Evolutionary conservation across 1,284 basidiomycete genomes (phyloP).

Genomic region (Microbotryum lychnidis-dioicae): DNA sequence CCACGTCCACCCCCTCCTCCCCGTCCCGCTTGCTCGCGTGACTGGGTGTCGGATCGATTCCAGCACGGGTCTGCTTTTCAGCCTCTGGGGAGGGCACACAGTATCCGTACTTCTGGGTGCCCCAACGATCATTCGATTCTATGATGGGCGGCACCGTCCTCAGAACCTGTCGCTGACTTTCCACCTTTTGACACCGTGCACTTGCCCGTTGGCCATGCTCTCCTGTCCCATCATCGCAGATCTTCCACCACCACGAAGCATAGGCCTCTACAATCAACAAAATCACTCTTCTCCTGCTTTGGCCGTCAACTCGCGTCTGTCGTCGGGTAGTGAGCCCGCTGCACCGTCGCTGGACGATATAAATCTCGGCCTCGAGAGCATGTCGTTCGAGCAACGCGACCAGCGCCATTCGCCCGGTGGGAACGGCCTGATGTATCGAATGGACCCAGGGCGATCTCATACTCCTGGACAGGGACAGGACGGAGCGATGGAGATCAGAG

Average conservation of each 20-base stretch:
- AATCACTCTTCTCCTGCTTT: constrained; percentile 29
- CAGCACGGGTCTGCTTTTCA: too few species aligned
- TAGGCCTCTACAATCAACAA: constrained; percentile 25
- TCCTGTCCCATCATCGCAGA: neutral
- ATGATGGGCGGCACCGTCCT: too few species aligned
- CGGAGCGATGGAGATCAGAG: constrained; percentile 30
- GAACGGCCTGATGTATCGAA: neutral
- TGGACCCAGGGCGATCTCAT: neutral
- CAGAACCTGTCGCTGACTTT: too few species aligned
- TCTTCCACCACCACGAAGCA: constrained; percentile 1
- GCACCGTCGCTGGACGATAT: constrained; percentile 27
- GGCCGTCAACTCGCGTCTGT: constrained; percentile 3
- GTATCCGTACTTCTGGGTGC: too few species aligned
- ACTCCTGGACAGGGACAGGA: constrained; percentile 17
- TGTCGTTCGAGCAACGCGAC: constrained; percentile 27
- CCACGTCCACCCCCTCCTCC: too few species aligned
- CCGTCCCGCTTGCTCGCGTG: too few species aligned
- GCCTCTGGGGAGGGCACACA: too few species aligned
- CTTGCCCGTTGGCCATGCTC: neutral
- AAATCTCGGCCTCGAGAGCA: constrained; percentile 26
- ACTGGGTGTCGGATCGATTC: too few species aligned
- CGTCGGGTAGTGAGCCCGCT: neutral
- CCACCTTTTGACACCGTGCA: too few species aligned
- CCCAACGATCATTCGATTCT: too few species aligned
- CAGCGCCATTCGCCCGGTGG: neutral